Percentiles rank a stretch among this genome's conserved stretches.
Evolutionary conservation across 2,329 filamentous ascomycete species (phyloP).

Genomic region (Ilyonectria mors-panacis): DNA sequence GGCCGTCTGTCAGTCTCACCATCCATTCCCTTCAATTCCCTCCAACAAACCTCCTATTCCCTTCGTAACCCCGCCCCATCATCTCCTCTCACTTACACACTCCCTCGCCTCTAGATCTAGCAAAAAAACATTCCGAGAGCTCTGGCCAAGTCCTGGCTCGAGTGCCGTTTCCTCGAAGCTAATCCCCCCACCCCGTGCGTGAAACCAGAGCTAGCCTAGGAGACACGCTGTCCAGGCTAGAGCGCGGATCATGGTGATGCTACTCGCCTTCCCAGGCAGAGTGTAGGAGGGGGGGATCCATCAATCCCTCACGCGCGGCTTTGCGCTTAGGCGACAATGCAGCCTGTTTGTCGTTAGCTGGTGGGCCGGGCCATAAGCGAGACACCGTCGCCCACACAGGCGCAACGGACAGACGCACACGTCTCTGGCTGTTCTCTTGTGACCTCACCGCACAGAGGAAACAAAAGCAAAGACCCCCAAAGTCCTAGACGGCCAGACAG

Average conservation of each 20-base stretch:
- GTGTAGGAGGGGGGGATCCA: neutral
- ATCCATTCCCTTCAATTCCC: neutral
- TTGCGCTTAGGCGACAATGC: constrained; percentile 29
- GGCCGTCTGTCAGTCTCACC: neutral
- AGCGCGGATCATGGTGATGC: neutral
- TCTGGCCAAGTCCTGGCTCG: constrained; percentile 37
- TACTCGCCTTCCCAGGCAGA: neutral
- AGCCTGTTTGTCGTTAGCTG: constrained; percentile 6
- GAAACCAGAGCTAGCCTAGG: neutral
- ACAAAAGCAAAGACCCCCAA: neutral
- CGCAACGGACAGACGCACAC: constrained; percentile 1
- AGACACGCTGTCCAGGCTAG: neutral
- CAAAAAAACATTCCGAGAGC: constrained; percentile 35
- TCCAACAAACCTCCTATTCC: neutral
- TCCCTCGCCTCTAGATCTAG: constrained; percentile 6
- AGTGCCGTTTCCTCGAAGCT: constrained; percentile 15
- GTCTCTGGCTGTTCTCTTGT: constrained; percentile 4
- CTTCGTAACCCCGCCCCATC: neutral
- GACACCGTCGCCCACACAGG: neutral
- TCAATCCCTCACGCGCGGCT: constrained; percentile 15
- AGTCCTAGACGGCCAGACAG: neutral
- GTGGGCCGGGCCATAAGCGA: too few relatives aligned
- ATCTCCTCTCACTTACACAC: neutral
- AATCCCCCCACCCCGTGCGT: neutral
- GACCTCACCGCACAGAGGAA: constrained; percentile 9